phyloP scores from a whole-genome alignment of 1,284 basidiomycete species.

The Porodaedalea pini region DNA sequence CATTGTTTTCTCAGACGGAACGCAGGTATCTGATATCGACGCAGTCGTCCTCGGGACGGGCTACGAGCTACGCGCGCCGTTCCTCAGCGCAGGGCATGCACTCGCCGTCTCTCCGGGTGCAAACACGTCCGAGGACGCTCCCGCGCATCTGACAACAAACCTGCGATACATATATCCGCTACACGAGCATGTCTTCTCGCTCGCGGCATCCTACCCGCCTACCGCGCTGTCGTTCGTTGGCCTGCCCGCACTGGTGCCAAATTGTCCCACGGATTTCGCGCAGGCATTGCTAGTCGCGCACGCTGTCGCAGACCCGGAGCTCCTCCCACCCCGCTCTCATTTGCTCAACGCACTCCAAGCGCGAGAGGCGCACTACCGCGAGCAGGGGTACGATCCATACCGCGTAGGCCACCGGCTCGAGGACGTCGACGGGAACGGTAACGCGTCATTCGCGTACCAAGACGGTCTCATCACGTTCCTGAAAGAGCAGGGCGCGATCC shows the following conservation, averaged over 20 bases:
- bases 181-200: constrained; percentile 49
- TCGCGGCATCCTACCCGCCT: constrained; percentile 42
- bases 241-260: constrained; percentile 41
- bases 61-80: constrained; percentile 50
- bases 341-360: constrained; percentile 39
- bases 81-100: constrained; percentile 41
- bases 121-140: neutral
- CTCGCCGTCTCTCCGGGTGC: constrained; percentile 26
- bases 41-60: constrained; percentile 51
- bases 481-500: constrained; percentile 39
- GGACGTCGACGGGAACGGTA: constrained; percentile 24
- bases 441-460: constrained; percentile 45
- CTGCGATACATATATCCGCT: constrained; percentile 53
- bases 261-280: constrained; percentile 49
- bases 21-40: constrained; percentile 39
- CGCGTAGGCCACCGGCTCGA: constrained; percentile 46
- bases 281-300: constrained; percentile 47
- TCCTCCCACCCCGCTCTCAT: constrained; percentile 39
- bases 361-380: constrained; percentile 38
- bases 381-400: constrained; percentile 45
- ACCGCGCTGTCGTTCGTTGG: constrained; percentile 55
- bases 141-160: constrained; percentile 41
- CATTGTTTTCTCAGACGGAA: constrained; percentile 47
- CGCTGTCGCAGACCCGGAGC: constrained; percentile 39
- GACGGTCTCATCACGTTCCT: constrained; percentile 44